Evolutionary conservation across 768 basidiomycete genomes (phyloP), one percentile per base, ranked within the genome.

Genomic region (Asterophora parasitica): DNA sequence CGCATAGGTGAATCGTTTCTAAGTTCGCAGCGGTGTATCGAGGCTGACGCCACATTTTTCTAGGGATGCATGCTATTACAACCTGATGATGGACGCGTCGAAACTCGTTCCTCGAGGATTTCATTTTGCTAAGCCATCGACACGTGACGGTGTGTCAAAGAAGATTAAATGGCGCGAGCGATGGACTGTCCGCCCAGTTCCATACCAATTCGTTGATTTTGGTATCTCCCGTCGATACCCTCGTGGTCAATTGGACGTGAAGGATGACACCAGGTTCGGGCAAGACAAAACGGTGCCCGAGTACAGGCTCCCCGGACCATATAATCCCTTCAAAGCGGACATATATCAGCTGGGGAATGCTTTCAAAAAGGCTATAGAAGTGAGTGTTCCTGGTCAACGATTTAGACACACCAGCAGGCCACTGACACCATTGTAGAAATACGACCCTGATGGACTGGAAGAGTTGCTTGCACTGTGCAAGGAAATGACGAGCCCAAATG

Each of bases 191-290:
- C 37, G 50, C 2, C 60, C 62, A 16, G 46, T 61, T 16, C 53
- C 54, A 26, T 65, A 65, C 32, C 64, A 58, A 34, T 57, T 62
- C 39, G 63, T 63, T 20, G 62, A 66, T 31, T 65, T 63, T 38
- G 61, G 59, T 12, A 41, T 58, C 10, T 58, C 61, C 10, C 7
- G 31, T 17, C 40, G 42, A 7, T 52, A 54, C 39, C 42, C 49
- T 10, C 30, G 32, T 7, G 43, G 42, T 23, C 12, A n/a, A 35
- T 15, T 43, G 39, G 36, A 33, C 31, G 23, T 26, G 15, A 32
- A 19, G 15, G 54, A 42, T 34, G 7, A 46, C 2, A 49, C 42
- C 6, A 54, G 59, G 4, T 12, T 49, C 1, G 58, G 62, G 4
- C 61, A 63, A 42, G 59, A 58, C 19, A 30, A 35, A 9, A 44